A percentile compares a stretch with the other conserved stretches of the same genome.
Conservation (phyloP, 31 red algal species). For the Porphyra umbilicalis region DNA sequence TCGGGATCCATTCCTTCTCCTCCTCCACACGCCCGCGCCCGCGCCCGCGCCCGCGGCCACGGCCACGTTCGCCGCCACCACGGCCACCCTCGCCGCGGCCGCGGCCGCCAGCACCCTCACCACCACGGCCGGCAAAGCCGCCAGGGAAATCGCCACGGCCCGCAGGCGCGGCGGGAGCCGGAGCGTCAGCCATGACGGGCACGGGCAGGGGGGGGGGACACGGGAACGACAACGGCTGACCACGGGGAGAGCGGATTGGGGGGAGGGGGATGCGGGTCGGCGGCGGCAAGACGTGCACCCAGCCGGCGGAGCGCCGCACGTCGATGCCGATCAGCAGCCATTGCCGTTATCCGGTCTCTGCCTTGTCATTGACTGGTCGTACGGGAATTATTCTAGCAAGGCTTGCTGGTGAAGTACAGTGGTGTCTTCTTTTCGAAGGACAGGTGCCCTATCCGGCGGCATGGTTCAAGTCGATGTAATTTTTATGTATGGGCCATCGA, state of each 20-base stretch:
- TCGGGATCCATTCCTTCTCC: conserved; percentile 97
- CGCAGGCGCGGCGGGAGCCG: background rate
- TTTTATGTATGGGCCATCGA: no score
- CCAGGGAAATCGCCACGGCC: conserved; percentile 14
- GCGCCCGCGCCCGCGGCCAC: conserved; percentile 61
- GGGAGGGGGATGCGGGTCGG: background rate
- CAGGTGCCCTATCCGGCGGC: no score
- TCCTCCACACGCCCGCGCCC: conserved; percentile 69
- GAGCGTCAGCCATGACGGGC: background rate
- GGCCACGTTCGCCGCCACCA: conserved; percentile 26
- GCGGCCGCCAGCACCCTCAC: conserved; percentile 15
- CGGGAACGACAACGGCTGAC: background rate
- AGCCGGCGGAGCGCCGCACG: no score
- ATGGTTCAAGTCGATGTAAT: no score
- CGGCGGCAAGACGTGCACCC: no score
- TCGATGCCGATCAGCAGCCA: no score
- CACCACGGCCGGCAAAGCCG: background rate
- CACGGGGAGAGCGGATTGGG: no score
- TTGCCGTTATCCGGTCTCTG: no score
- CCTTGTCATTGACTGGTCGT: no score
- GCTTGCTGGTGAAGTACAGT: no score
- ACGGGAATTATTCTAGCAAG: no score
- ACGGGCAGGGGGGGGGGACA: background rate
- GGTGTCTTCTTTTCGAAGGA: no score
- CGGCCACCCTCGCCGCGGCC: conserved; percentile 45